Percentiles rank a stretch among this genome's conserved stretches.
These are phyloP conservation scores for Cephaloascus fragrans DNA, from an alignment of 805 yeast species.

Conservation along the genomic window DNA sequence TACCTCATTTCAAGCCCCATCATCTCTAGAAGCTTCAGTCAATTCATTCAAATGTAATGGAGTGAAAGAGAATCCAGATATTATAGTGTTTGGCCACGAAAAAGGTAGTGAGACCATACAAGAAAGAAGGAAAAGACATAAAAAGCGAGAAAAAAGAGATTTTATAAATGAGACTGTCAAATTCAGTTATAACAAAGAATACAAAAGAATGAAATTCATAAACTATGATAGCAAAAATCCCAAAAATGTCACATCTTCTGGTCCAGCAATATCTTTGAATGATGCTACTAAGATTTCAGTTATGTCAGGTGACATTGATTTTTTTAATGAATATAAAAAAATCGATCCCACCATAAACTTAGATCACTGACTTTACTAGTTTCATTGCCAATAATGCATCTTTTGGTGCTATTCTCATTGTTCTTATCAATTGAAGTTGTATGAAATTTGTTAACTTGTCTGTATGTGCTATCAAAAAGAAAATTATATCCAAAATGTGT, in stretches of 20 bases:
- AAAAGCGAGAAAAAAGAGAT: not conserved
- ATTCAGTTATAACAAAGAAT: not conserved
- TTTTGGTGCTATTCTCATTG: too few relatives aligned
- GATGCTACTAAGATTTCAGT: not conserved
- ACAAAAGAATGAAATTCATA: not conserved
- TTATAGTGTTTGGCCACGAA: not conserved
- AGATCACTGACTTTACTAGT: too few relatives aligned
- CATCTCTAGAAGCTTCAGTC: conserved; percentile 6
- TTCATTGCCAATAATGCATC: too few relatives aligned
- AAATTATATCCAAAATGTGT: too few relatives aligned
- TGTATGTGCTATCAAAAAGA: too few relatives aligned
- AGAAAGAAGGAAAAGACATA: not conserved
- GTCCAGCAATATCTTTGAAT: not conserved
- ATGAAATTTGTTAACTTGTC: too few relatives aligned
- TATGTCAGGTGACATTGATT: not conserved
- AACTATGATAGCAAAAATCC: not conserved
- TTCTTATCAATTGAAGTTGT: too few relatives aligned
- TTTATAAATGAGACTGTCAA: not conserved
- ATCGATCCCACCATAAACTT: too few relatives aligned
- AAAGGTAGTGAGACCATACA: not conserved
- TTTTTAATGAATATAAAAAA: not conserved
- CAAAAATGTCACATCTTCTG: not conserved
- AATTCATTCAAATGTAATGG: conserved; percentile 5
- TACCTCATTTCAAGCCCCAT: conserved; percentile 15
- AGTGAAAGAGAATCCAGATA: not conserved